Percentiles rank a stretch among this genome's conserved stretches.
These are phyloP conservation scores for Rugonectria rugulosa DNA, from an alignment of 2,329 filamentous ascomycete species.

Conservation along the genomic window DNA sequence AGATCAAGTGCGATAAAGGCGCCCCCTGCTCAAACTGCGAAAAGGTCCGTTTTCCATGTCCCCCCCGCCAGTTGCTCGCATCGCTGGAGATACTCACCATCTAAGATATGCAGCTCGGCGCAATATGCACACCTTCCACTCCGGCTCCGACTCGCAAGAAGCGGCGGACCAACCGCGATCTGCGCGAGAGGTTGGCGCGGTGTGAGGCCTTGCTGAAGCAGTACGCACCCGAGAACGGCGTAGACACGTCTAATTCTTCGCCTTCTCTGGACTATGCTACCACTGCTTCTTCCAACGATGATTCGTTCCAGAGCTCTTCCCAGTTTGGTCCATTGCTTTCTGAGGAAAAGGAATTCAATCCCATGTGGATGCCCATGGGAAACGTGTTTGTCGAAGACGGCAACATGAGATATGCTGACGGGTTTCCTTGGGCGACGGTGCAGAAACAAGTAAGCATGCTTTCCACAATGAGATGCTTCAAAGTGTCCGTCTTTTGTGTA, in stretches of 20 bases:
- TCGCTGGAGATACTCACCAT: not conserved
- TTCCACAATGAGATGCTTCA: no score
- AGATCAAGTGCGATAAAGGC: conserved; percentile 9
- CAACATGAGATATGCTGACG: conserved; percentile 13
- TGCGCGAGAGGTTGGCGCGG: conserved; percentile 35
- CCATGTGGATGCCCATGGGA: conserved; percentile 13
- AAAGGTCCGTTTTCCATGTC: conserved; percentile 12
- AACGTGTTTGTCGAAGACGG: conserved; percentile 12
- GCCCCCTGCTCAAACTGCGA: conserved; percentile 20
- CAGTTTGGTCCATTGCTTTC: not conserved
- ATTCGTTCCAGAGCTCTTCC: conserved; percentile 6
- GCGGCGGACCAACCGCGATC: conserved; percentile 38
- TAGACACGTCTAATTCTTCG: not conserved
- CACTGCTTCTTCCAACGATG: not conserved
- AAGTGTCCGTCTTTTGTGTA: no score
- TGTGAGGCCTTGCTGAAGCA: conserved; percentile 37
- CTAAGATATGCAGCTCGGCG: conserved; percentile 13
- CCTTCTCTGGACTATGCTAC: conserved; percentile 5
- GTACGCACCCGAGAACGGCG: conserved; percentile 1
- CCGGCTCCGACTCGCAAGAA: conserved; percentile 41
- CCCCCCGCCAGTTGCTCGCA: no score
- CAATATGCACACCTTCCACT: conserved; percentile 35
- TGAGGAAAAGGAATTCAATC: not conserved
- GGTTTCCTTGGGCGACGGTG: conserved; percentile 14
- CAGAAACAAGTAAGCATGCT: conserved; percentile 11